phyloP scores from a whole-genome alignment of 2,329 filamentous ascomycete genomes.

The Pezicula neosporulosa region DNA sequence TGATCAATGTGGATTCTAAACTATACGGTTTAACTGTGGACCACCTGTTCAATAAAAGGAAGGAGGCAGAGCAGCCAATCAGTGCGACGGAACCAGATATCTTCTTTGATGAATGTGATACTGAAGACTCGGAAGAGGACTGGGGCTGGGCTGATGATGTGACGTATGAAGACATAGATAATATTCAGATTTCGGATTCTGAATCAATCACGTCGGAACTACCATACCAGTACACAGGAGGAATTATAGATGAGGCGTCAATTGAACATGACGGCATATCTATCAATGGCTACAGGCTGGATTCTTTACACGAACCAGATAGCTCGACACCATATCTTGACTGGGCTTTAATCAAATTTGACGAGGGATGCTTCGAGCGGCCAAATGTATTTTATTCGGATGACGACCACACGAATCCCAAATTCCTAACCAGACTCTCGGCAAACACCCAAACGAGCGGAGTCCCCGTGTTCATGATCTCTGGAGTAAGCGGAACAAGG shows the following conservation, averaged over 20 bases:
- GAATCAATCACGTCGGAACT: background rate
- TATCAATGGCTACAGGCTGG: conserved; percentile 2
- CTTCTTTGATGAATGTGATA: background rate
- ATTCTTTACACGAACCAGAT: background rate
- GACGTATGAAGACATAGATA: conserved; percentile 5
- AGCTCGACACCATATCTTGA: conserved; percentile 6
- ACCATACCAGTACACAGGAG: background rate
- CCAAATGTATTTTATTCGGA: conserved; percentile 1
- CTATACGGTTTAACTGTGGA: conserved; percentile 8
- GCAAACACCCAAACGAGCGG: no score
- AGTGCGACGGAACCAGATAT: background rate
- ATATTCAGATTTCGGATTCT: conserved; percentile 1
- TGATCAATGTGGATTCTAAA: conserved; percentile 6
- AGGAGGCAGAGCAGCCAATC: background rate
- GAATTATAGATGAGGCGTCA: background rate
- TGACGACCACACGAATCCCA: no score
- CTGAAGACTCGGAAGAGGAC: background rate
- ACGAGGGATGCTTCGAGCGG: conserved; percentile 5
- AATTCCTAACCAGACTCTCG: no score
- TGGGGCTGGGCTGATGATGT: conserved; percentile 5
- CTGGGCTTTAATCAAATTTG: conserved; percentile 9
- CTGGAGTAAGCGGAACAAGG: no score
- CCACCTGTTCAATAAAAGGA: background rate
- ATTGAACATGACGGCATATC: background rate
- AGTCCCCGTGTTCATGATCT: no score